A percentile compares a stretch with the other conserved stretches of the same genome.
phyloP scores from a whole-genome alignment of 306 rosid species.

The Malus asiatica region DNA sequence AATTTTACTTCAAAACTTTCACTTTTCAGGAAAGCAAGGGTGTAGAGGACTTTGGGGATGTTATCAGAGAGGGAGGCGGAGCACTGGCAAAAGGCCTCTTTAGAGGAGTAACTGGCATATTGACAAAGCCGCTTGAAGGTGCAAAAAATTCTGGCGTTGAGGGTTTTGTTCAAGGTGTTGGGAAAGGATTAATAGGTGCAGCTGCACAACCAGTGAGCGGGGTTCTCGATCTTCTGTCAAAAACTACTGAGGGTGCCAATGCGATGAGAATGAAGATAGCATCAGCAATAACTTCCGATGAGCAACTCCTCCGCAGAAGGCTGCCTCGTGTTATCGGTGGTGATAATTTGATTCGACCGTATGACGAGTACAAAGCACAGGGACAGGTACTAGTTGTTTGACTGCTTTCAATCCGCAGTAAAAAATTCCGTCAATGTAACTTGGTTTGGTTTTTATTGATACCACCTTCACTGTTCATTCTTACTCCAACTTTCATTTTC shows the following conservation, averaged over 20 bases:
- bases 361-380: slow-evolving; percentile 78
- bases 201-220: slow-evolving; percentile 99
- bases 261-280: slow-evolving; percentile 97
- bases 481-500: not conserved
- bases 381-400: slow-evolving; percentile 74
- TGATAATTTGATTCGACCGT: slow-evolving; percentile 80
- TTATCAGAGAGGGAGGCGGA: slow-evolving; percentile 96
- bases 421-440: not conserved
- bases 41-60: slow-evolving; percentile 87
- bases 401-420: slow-evolving; percentile 3
- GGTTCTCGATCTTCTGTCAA: slow-evolving; percentile 90
- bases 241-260: slow-evolving; percentile 98
- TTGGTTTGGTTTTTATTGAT: not conserved
- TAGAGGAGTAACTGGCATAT: slow-evolving; percentile 97
- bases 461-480: not conserved
- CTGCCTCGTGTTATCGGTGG: slow-evolving; percentile 89
- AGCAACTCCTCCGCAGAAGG: slow-evolving; percentile 92
- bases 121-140: slow-evolving; percentile 97
- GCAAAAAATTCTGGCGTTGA: slow-evolving; percentile 95
- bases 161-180: slow-evolving; percentile 99
- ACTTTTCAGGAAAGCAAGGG: slow-evolving; percentile 83
- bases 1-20: not conserved
- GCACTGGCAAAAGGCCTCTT: slow-evolving; percentile 96
- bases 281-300: slow-evolving; percentile 93
- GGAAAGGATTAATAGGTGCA: slow-evolving; percentile 94